Evolutionary conservation across 441 rosid species (phyloP).

Genomic region (Euphorbia neoarborescens): DNA sequence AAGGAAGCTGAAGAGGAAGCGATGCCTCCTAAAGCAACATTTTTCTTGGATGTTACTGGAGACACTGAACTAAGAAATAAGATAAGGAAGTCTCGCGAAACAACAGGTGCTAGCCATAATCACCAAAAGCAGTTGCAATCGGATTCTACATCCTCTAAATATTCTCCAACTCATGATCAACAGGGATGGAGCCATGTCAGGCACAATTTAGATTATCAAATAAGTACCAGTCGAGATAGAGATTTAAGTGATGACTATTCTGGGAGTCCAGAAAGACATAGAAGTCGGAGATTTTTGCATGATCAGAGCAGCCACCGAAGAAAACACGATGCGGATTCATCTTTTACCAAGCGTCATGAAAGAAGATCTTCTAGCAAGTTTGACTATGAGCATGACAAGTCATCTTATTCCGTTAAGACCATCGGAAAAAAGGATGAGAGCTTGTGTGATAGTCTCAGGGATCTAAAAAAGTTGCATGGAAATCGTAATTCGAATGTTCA

Average conservation of each 20-base stretch:
- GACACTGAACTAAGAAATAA: slow-evolving; percentile 17
- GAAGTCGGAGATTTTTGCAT: slow-evolving; percentile 29
- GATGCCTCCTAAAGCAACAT: slow-evolving; percentile 24
- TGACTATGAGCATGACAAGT: slow-evolving; percentile 26
- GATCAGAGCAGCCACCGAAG: slow-evolving; percentile 24
- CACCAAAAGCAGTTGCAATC: slow-evolving; percentile 27
- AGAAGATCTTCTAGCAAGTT: slow-evolving; percentile 34
- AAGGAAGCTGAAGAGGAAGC: slow-evolving; percentile 37
- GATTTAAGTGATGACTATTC: slow-evolving; percentile 34
- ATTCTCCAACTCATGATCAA: slow-evolving; percentile 26
- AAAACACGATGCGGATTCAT: slow-evolving; percentile 35
- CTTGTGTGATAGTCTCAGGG: slow-evolving; percentile 22
- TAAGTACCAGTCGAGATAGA: slow-evolving; percentile 23
- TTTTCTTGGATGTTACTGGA: slow-evolving; percentile 19
- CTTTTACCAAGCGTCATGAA: slow-evolving; percentile 25
- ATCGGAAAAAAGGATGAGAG: slow-evolving; percentile 16
- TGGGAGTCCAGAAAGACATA: slow-evolving; percentile 33
- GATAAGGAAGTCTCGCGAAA: slow-evolving; percentile 21
- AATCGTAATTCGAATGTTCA: slow-evolving; percentile 22
- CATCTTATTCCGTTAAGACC: slow-evolving; percentile 27
- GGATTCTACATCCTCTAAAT: slow-evolving; percentile 30
- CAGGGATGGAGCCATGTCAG: slow-evolving; percentile 21
- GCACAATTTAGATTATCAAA: slow-evolving; percentile 22
- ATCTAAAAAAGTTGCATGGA: slow-evolving; percentile 20
- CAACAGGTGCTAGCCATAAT: slow-evolving; percentile 17